Evolutionary conservation across 2,329 filamentous ascomycete species (phyloP), one percentile per base, ranked within the genome.

Genomic region (Talaromyces sp.): DNA sequence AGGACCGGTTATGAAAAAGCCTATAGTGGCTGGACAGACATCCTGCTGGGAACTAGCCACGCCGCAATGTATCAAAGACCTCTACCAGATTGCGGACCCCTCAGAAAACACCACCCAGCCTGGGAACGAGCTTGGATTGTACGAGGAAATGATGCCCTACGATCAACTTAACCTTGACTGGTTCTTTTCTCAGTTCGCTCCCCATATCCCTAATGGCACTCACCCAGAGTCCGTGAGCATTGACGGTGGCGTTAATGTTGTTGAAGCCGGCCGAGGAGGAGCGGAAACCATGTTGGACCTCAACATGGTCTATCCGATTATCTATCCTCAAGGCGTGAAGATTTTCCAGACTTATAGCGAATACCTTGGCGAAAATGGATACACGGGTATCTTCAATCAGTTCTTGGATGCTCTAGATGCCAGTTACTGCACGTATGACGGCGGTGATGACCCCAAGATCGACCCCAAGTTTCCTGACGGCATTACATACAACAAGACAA

Each of bases 361-460:
- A 5, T 2, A 28, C 8, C 44, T 51, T 28, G 44, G 44, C 18
- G 9, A 6, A 12, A 51, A 51, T 12, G 44, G 44, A 1, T 51
- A 28, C 18, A 51, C 28, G 4, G 52, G 52, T 30, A 28, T 60
- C 34, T 60, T 53, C 10, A 56, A 60, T 10, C 53, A 60, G 28
- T 60, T 60, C 12, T 53, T 60, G 28, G 58, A 60, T 42, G 58
- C 58, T 34, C 14, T 60, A 2, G 58, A 60, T n/a, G 58, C 27
- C 3, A 53, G 50, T 30, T 60, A 60, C 28, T 60, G 58, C 52
- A 60, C 58, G 23, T 60, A 55, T 31, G 58, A 60, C 40, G 58
- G 58, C 12, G 58, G 58, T 12, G 58, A 60, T 34, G 58, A 60
- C 50, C 58, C 58, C 23, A 42, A 33, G 4, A 50, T 60, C 30